Evolutionary conservation across 2,329 filamentous ascomycete genomes (phyloP).

Genomic region (Furcasterigmium furcatum): DNA sequence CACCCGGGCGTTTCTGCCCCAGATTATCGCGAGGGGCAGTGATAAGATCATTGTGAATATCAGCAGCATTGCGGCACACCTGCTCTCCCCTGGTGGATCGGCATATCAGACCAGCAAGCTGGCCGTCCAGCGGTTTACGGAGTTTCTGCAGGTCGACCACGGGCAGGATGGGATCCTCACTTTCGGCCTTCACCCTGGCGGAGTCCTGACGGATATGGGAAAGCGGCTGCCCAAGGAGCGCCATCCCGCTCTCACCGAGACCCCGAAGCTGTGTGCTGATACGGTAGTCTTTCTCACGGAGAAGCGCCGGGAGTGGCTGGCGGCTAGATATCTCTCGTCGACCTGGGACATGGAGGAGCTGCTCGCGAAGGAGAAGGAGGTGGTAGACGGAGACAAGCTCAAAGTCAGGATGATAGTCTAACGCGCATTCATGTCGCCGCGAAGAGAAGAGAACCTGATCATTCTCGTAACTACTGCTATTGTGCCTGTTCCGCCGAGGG

Average conservation of each 20-base stretch:
- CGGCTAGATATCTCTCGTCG: constrained; percentile 37
- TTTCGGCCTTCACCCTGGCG: neutral
- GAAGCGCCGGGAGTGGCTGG: constrained; percentile 39
- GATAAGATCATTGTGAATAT: constrained; percentile 44
- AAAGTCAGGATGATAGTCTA: neutral
- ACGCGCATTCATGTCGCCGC: no score
- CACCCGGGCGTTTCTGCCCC: constrained; percentile 43
- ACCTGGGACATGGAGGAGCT: constrained; percentile 46
- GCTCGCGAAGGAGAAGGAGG: constrained; percentile 33
- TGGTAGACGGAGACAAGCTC: constrained; percentile 22
- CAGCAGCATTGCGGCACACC: constrained; percentile 36
- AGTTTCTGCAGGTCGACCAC: constrained; percentile 45
- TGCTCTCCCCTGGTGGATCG: constrained; percentile 27
- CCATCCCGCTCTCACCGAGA: constrained; percentile 23
- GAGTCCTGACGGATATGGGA: neutral
- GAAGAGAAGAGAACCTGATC: no score
- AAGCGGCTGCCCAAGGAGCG: neutral
- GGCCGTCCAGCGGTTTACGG: constrained; percentile 44
- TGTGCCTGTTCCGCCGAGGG: no score
- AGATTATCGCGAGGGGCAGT: constrained; percentile 23
- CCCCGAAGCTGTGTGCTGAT: constrained; percentile 34
- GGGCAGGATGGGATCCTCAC: constrained; percentile 4
- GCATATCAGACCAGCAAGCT: constrained; percentile 47
- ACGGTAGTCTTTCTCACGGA: constrained; percentile 38
- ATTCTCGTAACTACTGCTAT: no score